phyloP scores from a whole-genome alignment of 805 yeast genomes.

The Suhomyces kilbournensis region DNA sequence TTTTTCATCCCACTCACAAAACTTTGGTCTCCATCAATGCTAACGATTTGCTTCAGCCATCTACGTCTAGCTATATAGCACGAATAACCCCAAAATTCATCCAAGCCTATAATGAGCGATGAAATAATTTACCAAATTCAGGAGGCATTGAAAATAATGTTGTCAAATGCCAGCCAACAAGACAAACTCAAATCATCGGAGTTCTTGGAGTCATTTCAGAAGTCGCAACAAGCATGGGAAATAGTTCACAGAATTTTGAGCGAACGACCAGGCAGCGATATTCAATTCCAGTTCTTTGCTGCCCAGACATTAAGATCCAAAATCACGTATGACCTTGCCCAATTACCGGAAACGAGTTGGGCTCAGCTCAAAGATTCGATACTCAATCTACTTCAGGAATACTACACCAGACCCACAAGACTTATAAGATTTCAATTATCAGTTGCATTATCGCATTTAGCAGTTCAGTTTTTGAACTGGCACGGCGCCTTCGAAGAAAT shows the following conservation, averaged over 20 bases:
- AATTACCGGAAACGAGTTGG: conserved; percentile 61
- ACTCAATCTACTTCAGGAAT: conserved; percentile 51
- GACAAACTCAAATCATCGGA: conserved; percentile 49
- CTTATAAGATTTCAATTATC: conserved; percentile 80
- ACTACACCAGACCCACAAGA: conserved; percentile 32
- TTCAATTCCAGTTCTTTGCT: conserved; percentile 74
- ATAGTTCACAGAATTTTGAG: conserved; percentile 55
- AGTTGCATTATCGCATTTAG: conserved; percentile 75
- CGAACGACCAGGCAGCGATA: conserved; percentile 26
- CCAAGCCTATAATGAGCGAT: conserved; percentile 4
- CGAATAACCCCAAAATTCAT: background rate
- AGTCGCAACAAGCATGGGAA: conserved; percentile 80
- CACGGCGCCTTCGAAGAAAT: conserved; percentile 65
- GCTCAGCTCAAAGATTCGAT: conserved; percentile 65
- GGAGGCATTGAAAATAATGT: conserved; percentile 49
- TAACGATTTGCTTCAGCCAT: background rate
- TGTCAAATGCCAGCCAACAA: conserved; percentile 40
- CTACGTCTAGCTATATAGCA: background rate
- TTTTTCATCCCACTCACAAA: background rate
- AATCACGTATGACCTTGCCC: conserved; percentile 79
- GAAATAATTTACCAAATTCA: conserved; percentile 29
- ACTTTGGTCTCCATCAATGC: background rate
- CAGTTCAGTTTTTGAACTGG: conserved; percentile 80
- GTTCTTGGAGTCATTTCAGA: conserved; percentile 78
- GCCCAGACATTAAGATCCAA: conserved; percentile 89